Base-by-base conservation (phyloP, 345 rosid genomes). In the Camelina hispida region DNA sequence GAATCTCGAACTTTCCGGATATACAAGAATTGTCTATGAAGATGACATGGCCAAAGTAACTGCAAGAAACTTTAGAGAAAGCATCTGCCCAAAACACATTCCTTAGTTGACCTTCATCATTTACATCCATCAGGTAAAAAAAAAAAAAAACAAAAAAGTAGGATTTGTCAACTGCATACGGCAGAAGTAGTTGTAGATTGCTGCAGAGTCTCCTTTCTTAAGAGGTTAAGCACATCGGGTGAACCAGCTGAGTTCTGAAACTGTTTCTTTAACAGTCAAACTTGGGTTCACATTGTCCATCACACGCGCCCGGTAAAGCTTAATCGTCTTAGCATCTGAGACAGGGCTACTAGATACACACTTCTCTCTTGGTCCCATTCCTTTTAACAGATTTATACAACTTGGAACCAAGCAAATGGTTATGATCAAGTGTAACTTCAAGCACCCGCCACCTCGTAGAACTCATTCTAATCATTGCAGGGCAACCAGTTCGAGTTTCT, bases 401-500 rank as follows among this genome's bases (percentile, higher is more conserved):
- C 84, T 83, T 84, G 40, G 74, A 55, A 73, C 89, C 88, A n/a
- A 91, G 73, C 37, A 79, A 72, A 72, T 91, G 97, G 80, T 89
- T 91, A 82, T 87, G 97, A 64, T 87, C 93, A 48, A 87, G 92
- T 1, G 79, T 79, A 59, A 80, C 91, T 81, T 90, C 96, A 42
- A 84, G 81, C 6, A 88, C 74, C 54, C 93, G 72, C 96, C 93
- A 90, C 64, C 93, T 85, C 74, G 77, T 88, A 17, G 93, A 83
- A 47, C 96, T 84, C 87, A 88, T 82, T 74, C 91, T 84, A 44
- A 90, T 57, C 96, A 90, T 90, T 5, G 90, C 96, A 70, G 91
- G 90, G 71, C 96, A 90, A 68, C 96, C 96, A 8, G 91, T 90
- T 69, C 96, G 77, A 9, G 96, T 90, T 75, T 88, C 91, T 65